Evolutionary conservation across 2,329 filamentous ascomycete genomes (phyloP), one percentile per base, ranked within the genome.

Genomic region (Microthyrium microscopicum): DNA sequence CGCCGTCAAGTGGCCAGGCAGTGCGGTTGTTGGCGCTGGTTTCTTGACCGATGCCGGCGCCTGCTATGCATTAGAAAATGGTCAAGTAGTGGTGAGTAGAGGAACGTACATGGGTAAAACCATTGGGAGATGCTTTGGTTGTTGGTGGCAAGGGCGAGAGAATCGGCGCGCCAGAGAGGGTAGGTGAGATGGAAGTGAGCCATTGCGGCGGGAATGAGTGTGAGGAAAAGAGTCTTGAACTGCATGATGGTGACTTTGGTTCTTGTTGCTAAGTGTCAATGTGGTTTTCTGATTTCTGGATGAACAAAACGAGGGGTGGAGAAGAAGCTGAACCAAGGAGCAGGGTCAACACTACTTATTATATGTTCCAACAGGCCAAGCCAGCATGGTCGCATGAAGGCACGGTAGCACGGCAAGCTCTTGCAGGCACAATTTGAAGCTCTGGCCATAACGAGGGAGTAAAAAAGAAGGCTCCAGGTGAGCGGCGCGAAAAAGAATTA

Each of bases 181-280:
- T 51, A 55, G 13, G 54, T 41, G 25, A 62, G 48, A 16, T 43
- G 43, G 52, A 60, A 62, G 42, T 62, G 59, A 4, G 58, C 58
- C 5, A 55, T 47, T 17, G 51, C 44, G 36, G 54, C 42, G 28
- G 47, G 43, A 12, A 45, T 40, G 32, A 56, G 38, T 20, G 47
- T 39, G 5, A 42, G 33, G 33, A 31, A 4, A 20, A 50, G 20
- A 27, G 46, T 17, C 17, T 35, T 44, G 33, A 35, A 40, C 20
- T 42, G 17, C 42, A 48, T 51, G 33, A 13, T n/a, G n/a, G n/a
- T n/a, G n/a, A n/a, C n/a, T n/a, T n/a, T n/a, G n/a, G n/a, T n/a
- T n/a, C n/a, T n/a, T n/a, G n/a, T n/a, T n/a, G n/a, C n/a, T n/a
- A n/a, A n/a, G n/a, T n/a, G n/a, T n/a, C n/a, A n/a, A n/a, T 44